phyloP scores from a whole-genome alignment of 192 early-diverging fungal genomes.

The Umbelopsis sp. region DNA sequence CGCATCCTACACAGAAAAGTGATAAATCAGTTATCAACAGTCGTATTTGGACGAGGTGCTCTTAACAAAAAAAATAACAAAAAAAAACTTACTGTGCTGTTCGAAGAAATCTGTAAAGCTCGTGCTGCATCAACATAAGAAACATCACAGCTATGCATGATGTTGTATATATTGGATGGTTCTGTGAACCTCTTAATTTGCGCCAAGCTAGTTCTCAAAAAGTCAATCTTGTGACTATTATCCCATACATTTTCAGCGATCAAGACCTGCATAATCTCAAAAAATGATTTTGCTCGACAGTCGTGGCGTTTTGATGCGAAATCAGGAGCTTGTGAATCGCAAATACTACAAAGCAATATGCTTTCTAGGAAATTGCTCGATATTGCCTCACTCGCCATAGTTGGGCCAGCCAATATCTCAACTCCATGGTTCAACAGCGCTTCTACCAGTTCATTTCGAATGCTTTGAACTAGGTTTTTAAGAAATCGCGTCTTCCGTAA shows the following conservation, averaged over 20 bases:
- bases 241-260: slow-evolving; percentile 45
- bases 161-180: slow-evolving; percentile 42
- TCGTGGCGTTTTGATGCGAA: slow-evolving; percentile 33
- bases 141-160: slow-evolving; percentile 52
- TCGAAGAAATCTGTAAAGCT: slow-evolving; percentile 36
- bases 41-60: not conserved
- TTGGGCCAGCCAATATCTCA: slow-evolving; percentile 28
- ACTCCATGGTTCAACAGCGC: slow-evolving; percentile 33
- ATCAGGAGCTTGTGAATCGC: slow-evolving; percentile 6
- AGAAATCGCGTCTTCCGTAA: slow-evolving; percentile 27
- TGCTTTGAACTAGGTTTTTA: slow-evolving; percentile 35
- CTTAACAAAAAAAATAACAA: not conserved
- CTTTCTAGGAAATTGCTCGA: slow-evolving; percentile 4
- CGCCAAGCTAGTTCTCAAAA: slow-evolving; percentile 44
- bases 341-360: slow-evolving; percentile 8
- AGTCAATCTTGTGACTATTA: slow-evolving; percentile 46
- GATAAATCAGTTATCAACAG: not conserved
- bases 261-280: slow-evolving; percentile 51
- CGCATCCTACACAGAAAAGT: slow-evolving; percentile 24
- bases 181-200: slow-evolving; percentile 50
- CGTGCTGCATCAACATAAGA: slow-evolving; percentile 46
- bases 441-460: slow-evolving; percentile 32
- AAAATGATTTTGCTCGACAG: slow-evolving; percentile 30
- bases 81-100: slow-evolving; percentile 32
- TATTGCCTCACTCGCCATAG: not conserved